phyloP scores from a whole-genome alignment of 2,329 filamentous ascomycete species.

The Curvularia verruculosa region DNA sequence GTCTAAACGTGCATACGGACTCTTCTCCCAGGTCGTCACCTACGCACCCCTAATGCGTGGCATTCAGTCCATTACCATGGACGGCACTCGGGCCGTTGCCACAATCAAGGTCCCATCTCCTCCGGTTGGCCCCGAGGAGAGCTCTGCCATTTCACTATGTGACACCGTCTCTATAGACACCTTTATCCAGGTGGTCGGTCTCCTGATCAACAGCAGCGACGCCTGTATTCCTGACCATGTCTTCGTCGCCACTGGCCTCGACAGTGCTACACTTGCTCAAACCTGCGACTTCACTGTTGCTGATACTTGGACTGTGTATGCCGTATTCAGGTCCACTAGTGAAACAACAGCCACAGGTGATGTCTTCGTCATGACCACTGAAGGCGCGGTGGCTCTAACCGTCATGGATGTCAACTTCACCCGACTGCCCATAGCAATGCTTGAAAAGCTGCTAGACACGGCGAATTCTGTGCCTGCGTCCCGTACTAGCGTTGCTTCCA shows the following conservation, averaged over 20 bases:
- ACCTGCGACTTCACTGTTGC: not conserved
- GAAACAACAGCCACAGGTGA: conserved; percentile 14
- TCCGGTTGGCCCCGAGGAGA: not conserved
- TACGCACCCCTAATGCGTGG: conserved; percentile 4
- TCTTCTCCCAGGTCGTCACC: conserved; percentile 6
- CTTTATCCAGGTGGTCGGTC: conserved; percentile 4
- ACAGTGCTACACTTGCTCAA: conserved; percentile 15
- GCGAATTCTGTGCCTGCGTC: not conserved
- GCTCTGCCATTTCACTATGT: conserved; percentile 2
- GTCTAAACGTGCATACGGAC: conserved; percentile 3
- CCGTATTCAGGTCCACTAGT: conserved; percentile 3
- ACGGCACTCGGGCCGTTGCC: conserved; percentile 3
- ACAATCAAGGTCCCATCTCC: conserved; percentile 3
- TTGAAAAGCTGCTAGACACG: conserved; percentile 9
- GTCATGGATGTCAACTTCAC: conserved; percentile 17
- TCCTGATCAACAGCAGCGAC: conserved; percentile 4
- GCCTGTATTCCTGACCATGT: conserved; percentile 5
- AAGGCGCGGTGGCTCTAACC: conserved; percentile 3
- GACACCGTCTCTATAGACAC: conserved; percentile 5
- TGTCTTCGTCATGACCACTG: conserved; percentile 12
- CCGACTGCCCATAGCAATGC: conserved; percentile 13
- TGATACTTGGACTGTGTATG: conserved; percentile 13
- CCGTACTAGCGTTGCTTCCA: not conserved
- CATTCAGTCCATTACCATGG: conserved; percentile 7
- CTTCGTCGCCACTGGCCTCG: conserved; percentile 15